These are phyloP conservation scores for Cyclostephanos tholiformis DNA, from an alignment of 108 stramenopile species.

Conservation along the genomic window DNA sequence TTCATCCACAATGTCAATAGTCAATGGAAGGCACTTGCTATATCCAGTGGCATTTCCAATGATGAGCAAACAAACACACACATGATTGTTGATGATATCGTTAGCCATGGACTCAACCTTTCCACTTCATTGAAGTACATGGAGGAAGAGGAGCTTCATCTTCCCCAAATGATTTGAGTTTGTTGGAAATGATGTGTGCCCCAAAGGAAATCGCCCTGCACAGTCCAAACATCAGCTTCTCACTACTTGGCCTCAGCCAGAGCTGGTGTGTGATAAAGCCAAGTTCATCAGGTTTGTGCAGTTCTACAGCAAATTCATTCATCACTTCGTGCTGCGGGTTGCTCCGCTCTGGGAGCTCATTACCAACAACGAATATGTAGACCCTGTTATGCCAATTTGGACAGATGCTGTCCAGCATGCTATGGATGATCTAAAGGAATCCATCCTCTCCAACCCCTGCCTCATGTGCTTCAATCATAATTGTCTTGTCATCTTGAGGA, in stretches of 20 bases:
- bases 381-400: neutral
- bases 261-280: too few species aligned
- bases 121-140: too few species aligned
- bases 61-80: neutral
- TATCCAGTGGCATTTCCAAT: neutral
- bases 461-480: neutral
- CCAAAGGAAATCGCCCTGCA: too few species aligned
- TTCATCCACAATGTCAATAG: neutral
- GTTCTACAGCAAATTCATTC: neutral
- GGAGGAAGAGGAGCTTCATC: too few species aligned
- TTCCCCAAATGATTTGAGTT: too few species aligned
- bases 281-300: neutral
- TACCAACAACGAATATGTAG: neutral
- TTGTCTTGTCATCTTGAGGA: neutral
- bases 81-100: neutral
- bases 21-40: too few species aligned
- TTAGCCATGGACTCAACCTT: too few species aligned
- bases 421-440: neutral
- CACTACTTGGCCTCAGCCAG: neutral
- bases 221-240: neutral
- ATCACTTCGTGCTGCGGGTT: neutral
- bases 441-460: neutral
- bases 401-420: neutral
- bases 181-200: too few species aligned
- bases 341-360: too few species aligned